These are phyloP conservation scores for Pleodorina starrii DNA, from an alignment of 139 green algal genomes.

Conservation along the genomic window DNA sequence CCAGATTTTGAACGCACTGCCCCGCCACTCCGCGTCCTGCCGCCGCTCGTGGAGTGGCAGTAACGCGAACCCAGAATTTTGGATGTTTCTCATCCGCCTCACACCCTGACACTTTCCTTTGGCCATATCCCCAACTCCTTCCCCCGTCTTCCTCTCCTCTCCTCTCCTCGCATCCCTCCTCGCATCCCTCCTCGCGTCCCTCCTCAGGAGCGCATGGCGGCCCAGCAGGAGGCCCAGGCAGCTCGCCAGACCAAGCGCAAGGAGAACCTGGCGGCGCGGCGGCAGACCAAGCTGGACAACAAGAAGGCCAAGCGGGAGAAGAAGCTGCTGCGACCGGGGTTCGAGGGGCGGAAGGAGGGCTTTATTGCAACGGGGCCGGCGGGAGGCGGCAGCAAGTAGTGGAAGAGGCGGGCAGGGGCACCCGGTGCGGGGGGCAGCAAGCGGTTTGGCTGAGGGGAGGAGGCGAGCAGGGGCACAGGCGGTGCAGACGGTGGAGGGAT, in stretches of 20 bases:
- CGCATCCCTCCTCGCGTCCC: not conserved
- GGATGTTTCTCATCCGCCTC: no score
- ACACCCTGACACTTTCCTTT: not conserved
- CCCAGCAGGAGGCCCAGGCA: slow-evolving; percentile 72
- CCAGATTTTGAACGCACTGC: no score
- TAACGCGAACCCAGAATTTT: no score
- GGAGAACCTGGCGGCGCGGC: slow-evolving; percentile 36
- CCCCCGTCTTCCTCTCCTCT: not conserved
- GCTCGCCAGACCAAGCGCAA: slow-evolving; percentile 81
- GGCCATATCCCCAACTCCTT: not conserved
- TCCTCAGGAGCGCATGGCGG: slow-evolving; percentile 63
- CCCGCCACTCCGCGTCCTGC: no score
- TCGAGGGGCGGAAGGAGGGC: slow-evolving; percentile 84
- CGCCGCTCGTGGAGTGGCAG: no score
- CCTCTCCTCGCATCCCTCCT: not conserved
- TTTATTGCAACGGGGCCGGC: slow-evolving; percentile 79
- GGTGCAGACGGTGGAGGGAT: no score
- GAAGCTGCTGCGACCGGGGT: slow-evolving; percentile 90
- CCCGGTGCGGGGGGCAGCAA: no score
- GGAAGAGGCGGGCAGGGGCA: no score
- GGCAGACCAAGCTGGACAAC: slow-evolving; percentile 76
- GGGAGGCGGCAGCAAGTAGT: no score
- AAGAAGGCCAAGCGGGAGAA: slow-evolving; percentile 89
- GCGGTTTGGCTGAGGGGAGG: no score
- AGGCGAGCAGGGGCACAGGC: no score